These are phyloP conservation scores for Bertia moriformis DNA, from an alignment of 2,329 filamentous ascomycete species.

Conservation along the genomic window DNA sequence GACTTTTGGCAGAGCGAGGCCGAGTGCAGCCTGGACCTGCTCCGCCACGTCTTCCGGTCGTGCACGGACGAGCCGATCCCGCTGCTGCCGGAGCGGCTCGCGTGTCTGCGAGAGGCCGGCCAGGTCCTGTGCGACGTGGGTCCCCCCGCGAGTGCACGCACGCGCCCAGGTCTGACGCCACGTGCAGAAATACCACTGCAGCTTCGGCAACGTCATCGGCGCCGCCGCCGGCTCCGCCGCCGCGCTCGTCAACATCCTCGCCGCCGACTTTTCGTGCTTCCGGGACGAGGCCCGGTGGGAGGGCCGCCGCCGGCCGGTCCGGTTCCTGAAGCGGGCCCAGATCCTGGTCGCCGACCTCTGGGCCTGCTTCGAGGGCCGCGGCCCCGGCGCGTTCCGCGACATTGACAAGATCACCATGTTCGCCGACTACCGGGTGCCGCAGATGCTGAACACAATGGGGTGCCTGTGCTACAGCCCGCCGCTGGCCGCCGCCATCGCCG, in stretches of 20 bases:
- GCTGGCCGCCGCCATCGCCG: slow-evolving; percentile 56
- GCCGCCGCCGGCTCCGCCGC: slow-evolving; percentile 69
- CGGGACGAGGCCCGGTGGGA: slow-evolving; percentile 67
- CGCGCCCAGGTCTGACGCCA: slow-evolving; percentile 2
- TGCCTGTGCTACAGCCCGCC: slow-evolving; percentile 74
- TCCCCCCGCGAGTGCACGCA: slow-evolving; percentile 3
- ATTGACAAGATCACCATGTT: slow-evolving; percentile 98
- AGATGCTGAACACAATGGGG: slow-evolving; percentile 73
- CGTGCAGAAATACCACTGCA: slow-evolving; percentile 58
- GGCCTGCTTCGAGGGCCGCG: slow-evolving; percentile 79
- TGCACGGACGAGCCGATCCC: slow-evolving; percentile 78
- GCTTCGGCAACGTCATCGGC: slow-evolving; percentile 58
- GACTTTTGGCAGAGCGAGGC: slow-evolving; percentile 71
- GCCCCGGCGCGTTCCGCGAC: slow-evolving; percentile 70
- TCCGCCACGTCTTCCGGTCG: slow-evolving; percentile 72
- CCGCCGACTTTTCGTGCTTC: slow-evolving; percentile 72
- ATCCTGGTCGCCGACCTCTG: slow-evolving; percentile 92
- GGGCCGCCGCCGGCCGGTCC: slow-evolving; percentile 52
- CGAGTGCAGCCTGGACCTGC: slow-evolving; percentile 58
- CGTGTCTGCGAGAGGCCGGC: slow-evolving; percentile 71
- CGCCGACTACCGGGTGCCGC: slow-evolving; percentile 91
- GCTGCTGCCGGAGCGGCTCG: slow-evolving; percentile 61
- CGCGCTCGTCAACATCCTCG: slow-evolving; percentile 71
- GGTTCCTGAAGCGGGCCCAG: slow-evolving; percentile 84
- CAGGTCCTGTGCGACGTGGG: slow-evolving; percentile 62